Evolutionary conservation across 345 rosid species (phyloP), one percentile per base, ranked within the genome.

Genomic region (Citrus inodora): DNA sequence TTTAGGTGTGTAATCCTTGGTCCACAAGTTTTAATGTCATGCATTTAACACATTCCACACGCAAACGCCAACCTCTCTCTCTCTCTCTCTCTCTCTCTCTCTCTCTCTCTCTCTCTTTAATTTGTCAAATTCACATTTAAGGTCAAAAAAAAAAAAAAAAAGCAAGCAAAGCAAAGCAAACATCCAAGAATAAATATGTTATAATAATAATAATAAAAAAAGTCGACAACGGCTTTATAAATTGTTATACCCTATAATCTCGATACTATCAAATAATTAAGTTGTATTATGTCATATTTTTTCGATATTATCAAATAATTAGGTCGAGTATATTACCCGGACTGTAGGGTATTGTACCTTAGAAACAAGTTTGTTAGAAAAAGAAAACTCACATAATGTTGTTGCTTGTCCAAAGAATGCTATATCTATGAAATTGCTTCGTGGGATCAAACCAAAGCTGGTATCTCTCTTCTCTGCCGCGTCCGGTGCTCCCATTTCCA

Each of bases 401-500:
- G n/a, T 75, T 84, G 38, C 85, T 77, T 3, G 99, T 92, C 99
- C 99, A 96, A 7, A 92, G 90, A 51, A 96, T 94, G 84, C 97
- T 92, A 75, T 94, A 96, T 27, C 97, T 83, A 61, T 94, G 99
- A 81, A 88, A 94, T 61, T 90, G 95, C 78, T 85, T 87, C 4
- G 97, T 75, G 10, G 99, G 99, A 84, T 94, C 98, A 24, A 96
- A 96, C 99, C 99, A 96, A 11, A 96, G 89, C 9, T 88, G 85
- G 78, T 96, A 94, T 72, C 99, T 86, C 65, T 92, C 99, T 82
- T 96, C 99, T 75, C 99, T 84, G 13, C 99, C 99, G n/a, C 92
- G 86, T 27, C 37, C 71, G 0, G 93, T 90, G 89, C 99, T 96
- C n/a, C 99, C 99, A 62, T 96, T 94, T 0, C 98, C 98, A 33